Percentiles rank a stretch among this genome's conserved stretches.
Conservation (phyloP, 345 rosid species). For the Aquilaria yunnanensis region DNA sequence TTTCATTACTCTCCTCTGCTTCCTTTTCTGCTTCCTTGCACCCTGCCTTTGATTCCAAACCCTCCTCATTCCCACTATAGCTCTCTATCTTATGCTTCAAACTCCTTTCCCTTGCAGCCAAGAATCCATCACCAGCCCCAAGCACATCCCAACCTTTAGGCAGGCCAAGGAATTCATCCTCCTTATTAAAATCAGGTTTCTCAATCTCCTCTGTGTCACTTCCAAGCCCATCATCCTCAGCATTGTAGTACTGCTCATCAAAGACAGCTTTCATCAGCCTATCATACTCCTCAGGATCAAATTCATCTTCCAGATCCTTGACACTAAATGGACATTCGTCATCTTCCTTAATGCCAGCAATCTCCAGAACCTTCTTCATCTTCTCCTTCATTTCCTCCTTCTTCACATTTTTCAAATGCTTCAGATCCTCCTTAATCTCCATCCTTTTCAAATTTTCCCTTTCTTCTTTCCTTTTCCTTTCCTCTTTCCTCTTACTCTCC, state of each 20-base stretch:
- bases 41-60: constrained; percentile 9
- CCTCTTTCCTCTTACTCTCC: constrained; percentile 55
- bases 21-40: constrained; percentile 11
- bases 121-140: constrained; percentile 50
- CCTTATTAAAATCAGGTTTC: constrained; percentile 82
- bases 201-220: constrained; percentile 43
- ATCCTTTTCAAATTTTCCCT: constrained; percentile 55
- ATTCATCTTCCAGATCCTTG: constrained; percentile 59
- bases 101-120: constrained; percentile 53
- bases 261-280: constrained; percentile 70
- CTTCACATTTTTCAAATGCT: constrained; percentile 85
- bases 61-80: constrained; percentile 17
- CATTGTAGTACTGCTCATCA: constrained; percentile 53
- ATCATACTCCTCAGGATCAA: constrained; percentile 77
- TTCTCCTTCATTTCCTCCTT: constrained; percentile 78
- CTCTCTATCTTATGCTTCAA: constrained; percentile 32
- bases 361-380: constrained; percentile 57
- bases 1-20: constrained; percentile 12
- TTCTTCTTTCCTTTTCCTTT: constrained; percentile 71
- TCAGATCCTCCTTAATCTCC: constrained; percentile 79
- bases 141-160: constrained; percentile 61
- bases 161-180: constrained; percentile 83
- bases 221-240: constrained; percentile 47
- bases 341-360: constrained; percentile 59
- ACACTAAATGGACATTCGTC: constrained; percentile 30